Percentiles rank a stretch among this genome's conserved stretches.
These are phyloP conservation scores for Brachypodium distachyon DNA, from an alignment of 202 grass and related monocot species.

Conservation along the genomic window DNA sequence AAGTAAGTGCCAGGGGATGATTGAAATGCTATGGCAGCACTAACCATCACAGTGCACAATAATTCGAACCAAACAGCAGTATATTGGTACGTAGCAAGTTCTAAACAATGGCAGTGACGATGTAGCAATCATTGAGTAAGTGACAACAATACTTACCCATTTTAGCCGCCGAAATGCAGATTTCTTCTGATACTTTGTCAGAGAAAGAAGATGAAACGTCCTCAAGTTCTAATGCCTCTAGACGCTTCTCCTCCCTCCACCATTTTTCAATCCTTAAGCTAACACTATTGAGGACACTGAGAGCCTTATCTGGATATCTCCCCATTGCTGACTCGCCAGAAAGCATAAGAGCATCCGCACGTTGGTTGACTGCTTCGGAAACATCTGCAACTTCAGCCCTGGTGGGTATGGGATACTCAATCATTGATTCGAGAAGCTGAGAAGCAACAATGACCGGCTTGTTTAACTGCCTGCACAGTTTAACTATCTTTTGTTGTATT, in stretches of 20 bases:
- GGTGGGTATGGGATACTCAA: conserved; percentile 87
- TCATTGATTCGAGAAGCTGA: conserved; percentile 91
- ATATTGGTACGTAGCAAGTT: background rate
- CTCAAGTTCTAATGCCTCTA: conserved; percentile 63
- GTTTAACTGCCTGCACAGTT: conserved; percentile 84
- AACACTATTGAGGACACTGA: conserved; percentile 72
- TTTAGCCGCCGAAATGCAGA: conserved; percentile 96
- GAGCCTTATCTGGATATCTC: conserved; percentile 72
- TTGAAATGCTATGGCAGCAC: background rate
- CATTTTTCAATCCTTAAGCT: conserved; percentile 87
- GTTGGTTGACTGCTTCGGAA: conserved; percentile 82
- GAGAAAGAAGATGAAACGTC: conserved; percentile 74
- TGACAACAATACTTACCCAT: conserved; percentile 52
- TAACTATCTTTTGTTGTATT: conserved; percentile 79
- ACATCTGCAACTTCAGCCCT: conserved; percentile 95
- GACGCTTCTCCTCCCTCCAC: conserved; percentile 92
- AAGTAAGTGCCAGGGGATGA: background rate
- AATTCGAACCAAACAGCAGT: background rate
- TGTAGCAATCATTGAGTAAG: background rate
- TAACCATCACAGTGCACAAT: background rate
- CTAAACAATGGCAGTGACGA: background rate
- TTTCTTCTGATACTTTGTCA: conserved; percentile 86
- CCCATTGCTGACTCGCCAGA: conserved; percentile 99
- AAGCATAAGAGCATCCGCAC: conserved; percentile 89
- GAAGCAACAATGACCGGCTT: conserved; percentile 91